Evolutionary conservation across 108 stramenopile species (phyloP), one percentile per base, ranked within the genome.

Genomic region (Cyclotella baltica): DNA sequence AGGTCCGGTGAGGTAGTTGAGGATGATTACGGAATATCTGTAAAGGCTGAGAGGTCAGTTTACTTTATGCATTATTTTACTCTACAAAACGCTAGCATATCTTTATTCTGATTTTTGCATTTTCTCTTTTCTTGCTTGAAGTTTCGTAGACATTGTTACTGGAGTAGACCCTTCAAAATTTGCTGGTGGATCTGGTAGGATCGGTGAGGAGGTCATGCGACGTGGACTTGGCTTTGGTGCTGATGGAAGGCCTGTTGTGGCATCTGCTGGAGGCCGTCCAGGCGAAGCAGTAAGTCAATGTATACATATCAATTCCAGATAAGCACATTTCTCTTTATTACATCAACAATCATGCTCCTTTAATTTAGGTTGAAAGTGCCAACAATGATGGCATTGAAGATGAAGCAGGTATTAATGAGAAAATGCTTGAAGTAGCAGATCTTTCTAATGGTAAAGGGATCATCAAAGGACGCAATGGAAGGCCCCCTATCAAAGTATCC

Each of bases 21-120:
- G 73, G 94, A 96, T 61, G 96, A 96, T 66, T 96, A 96, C 70
- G 96, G 96, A n/a, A 94, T 96, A 73, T 88, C 92, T 10, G 96
- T 96, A 0, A 57, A 81, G 29, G 86, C 92, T 4, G 96, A 96
- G 34, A 84, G 59, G 59, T 61, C 5, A 55, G 55, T 55, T n/a
- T n/a, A n/a, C n/a, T n/a, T n/a, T n/a, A n/a, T n/a, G n/a, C n/a
- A n/a, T n/a, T n/a, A n/a, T n/a, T n/a, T n/a, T n/a, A n/a, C n/a
- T n/a, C n/a, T n/a, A n/a, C n/a, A n/a, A n/a, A n/a, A n/a, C n/a
- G n/a, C n/a, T n/a, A n/a, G n/a, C n/a, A n/a, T n/a, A n/a, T n/a
- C n/a, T n/a, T n/a, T n/a, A 48, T 48, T 16, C 6, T 48, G n/a
- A 2, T 16, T 48, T 6, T 4, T n/a, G n/a, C 1, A 8, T 61